Base-by-base conservation (phyloP, 139 green algal genomes). In the Coccomyxa sp. region DNA sequence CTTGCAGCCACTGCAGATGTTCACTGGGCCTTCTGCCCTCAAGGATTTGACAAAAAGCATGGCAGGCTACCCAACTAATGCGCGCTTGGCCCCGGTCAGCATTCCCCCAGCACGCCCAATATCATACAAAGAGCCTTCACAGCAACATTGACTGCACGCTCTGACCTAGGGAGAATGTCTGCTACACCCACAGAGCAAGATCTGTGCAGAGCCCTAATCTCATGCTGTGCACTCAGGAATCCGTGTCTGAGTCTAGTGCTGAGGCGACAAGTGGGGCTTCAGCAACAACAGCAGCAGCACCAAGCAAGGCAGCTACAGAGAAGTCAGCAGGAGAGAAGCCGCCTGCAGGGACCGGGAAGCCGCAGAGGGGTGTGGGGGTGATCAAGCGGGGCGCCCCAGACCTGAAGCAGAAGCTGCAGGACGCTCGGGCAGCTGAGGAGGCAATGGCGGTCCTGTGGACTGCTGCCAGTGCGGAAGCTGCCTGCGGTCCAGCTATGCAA, bases 381-480 rank as follows among this genome's bases (percentile, higher is more conserved):
- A 29, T 94, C 16, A 86, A 76, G 31, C 40, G 70, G 1, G 90
- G 90, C 0, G 91, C 88, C 0, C 37, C 80, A 18, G 84, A 95
- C 69, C 39, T 91, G 14, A 92, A 92, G 77, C 77, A 2, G 38
- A 41, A 0, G 79, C 72, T 14, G 50, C 50, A 64, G 50, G 50
- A 64, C 18, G 50, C 50, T 6, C 27, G 18, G 2, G 5, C 3
- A 64, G 50, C 50, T 31, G 50, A 64, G 50, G 12, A 24, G 6
- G 39, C 81, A 31, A 76, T 89, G 73, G 50, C 88, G 22, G 58
- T 94, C 38, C 74, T 85, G 7, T 95, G 89, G 89, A 73, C 79
- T 18, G 40, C 33, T 72, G 55, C 70, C 74, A 70, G 55, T 55
- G 68, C 39, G 55, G 64, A 14, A 38, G 70, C 41, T 33, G 64